phyloP scores from a whole-genome alignment of 495 filamentous ascomycete species.

The Talaromyces nanjingensis region DNA sequence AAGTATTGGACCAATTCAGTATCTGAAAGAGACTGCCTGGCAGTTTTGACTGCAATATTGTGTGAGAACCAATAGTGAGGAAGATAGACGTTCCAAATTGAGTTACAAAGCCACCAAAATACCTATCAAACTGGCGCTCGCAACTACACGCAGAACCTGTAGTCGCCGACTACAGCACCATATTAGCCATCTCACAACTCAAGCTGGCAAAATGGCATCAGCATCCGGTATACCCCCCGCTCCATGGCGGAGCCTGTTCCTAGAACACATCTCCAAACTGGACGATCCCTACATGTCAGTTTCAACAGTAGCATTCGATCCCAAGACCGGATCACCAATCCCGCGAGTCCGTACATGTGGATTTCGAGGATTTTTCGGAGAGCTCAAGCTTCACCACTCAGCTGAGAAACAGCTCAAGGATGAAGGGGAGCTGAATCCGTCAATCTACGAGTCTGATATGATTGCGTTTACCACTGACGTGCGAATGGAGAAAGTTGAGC shows the following conservation, averaged over 20 bases:
- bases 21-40: background rate
- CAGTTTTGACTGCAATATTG: background rate
- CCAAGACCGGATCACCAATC: conserved; percentile 25
- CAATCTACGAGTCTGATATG: conserved; percentile 64
- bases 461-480: conserved; percentile 80
- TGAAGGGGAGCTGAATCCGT: conserved; percentile 51
- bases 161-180: conserved; percentile 7
- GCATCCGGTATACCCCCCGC: conserved; percentile 24
- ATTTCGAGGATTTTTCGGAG: conserved; percentile 77
- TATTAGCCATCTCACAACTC: background rate
- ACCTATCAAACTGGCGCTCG: background rate
- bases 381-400: conserved; percentile 36
- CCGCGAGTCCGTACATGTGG: conserved; percentile 61
- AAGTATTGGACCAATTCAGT: background rate
- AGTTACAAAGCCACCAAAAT: background rate
- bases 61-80: too few species aligned
- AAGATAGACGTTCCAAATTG: background rate
- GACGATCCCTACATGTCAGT: conserved; percentile 63
- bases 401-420: conserved; percentile 63
- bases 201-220: background rate
- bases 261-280: conserved; percentile 56
- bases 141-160: background rate
- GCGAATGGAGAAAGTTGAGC: conserved; percentile 72
- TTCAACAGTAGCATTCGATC: conserved; percentile 49
- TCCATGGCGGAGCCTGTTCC: conserved; percentile 64